phyloP scores from a whole-genome alignment of 2,329 filamentous ascomycete genomes.

The Trichoderma cornu-damae region DNA sequence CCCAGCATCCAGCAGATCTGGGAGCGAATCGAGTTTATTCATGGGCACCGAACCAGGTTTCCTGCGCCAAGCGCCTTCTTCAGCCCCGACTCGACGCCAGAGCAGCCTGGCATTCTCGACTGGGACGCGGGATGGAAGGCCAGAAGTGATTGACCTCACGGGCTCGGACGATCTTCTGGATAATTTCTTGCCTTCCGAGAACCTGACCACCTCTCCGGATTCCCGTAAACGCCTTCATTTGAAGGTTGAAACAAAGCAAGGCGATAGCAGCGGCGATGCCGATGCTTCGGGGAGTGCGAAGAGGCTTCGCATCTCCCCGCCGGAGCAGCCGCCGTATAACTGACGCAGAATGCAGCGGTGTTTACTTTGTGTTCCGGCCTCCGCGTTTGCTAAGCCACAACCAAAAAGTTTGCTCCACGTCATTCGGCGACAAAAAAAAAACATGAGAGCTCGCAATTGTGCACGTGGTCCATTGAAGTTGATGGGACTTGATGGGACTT shows the following conservation, averaged over 20 bases:
- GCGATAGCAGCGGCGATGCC: no score
- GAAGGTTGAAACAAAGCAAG: neutral
- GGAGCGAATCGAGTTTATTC: slow-evolving; percentile 6
- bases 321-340: neutral
- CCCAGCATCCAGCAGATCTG: neutral
- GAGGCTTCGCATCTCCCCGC: neutral
- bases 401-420: neutral
- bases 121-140: neutral
- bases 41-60: neutral
- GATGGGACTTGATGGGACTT: no score
- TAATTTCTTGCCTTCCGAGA: neutral
- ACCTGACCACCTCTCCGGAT: neutral
- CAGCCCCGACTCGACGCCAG: neutral
- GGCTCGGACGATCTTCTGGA: neutral
- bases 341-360: neutral
- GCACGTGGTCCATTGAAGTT: no score
- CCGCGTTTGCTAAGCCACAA: no score
- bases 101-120: neutral
- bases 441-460: no score
- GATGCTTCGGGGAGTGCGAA: neutral
- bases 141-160: neutral
- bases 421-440: no score
- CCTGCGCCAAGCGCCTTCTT: neutral
- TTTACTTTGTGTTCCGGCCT: no score
- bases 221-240: neutral